Conservation (phyloP, 305 asterid genomes). For the Rubia tinctorum region DNA sequence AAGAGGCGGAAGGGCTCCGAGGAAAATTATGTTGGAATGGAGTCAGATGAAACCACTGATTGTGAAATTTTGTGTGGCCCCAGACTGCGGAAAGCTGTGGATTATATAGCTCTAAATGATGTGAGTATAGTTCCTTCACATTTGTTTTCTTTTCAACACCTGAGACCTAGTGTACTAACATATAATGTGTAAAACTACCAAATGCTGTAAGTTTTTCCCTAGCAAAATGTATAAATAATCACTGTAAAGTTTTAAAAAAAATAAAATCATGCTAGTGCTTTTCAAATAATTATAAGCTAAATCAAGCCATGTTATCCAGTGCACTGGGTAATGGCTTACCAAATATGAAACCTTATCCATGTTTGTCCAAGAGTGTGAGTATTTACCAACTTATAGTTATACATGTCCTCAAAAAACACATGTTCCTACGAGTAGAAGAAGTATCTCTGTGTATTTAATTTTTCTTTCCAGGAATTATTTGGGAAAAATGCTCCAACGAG, state of each 20-base stretch:
- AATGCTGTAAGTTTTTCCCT: not conserved
- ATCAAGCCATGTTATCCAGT: not conserved
- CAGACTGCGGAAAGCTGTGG: constrained; percentile 72
- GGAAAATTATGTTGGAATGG: constrained; percentile 43
- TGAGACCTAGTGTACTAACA: not conserved
- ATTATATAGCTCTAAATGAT: constrained; percentile 73
- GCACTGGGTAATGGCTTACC: not conserved
- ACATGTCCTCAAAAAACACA: not conserved
- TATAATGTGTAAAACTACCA: not conserved
- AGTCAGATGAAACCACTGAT: constrained; percentile 53
- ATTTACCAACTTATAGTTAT: not conserved
- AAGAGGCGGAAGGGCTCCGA: constrained; percentile 26
- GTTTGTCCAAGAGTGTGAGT: not conserved
- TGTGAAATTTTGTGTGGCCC: constrained; percentile 56
- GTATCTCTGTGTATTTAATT: constrained; percentile 12
- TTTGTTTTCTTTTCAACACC: not conserved
- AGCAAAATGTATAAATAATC: not conserved
- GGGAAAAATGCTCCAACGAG: constrained; percentile 55
- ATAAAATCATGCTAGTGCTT: not conserved
- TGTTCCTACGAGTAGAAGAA: not conserved
- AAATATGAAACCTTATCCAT: not conserved
- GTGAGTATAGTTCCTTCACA: constrained; percentile 45
- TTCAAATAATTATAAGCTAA: not conserved
- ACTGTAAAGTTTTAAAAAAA: not conserved
- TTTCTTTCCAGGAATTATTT: constrained; percentile 69